Conservation (phyloP, 2,329 filamentous ascomycete species). For the Aspergillus sp. region DNA sequence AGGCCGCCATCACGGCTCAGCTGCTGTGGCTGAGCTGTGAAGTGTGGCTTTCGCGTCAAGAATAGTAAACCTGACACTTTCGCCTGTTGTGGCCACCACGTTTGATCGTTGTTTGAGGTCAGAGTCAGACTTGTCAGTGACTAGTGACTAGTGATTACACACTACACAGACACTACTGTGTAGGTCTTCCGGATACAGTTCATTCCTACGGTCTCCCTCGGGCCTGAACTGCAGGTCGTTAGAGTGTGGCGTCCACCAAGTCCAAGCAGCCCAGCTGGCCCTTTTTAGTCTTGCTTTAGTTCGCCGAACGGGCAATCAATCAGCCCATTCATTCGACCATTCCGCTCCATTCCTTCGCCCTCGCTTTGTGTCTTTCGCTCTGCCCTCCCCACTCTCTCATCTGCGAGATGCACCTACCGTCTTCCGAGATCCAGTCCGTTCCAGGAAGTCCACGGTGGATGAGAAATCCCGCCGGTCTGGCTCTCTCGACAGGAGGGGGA, state of each 20-base stretch:
- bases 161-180: too few relatives aligned
- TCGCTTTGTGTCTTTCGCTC: not conserved
- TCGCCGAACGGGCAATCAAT: not conserved
- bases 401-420: slow-evolving; percentile 11
- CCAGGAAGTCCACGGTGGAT: slow-evolving; percentile 6
- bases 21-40: not conserved
- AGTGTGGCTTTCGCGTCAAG: not conserved
- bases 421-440: slow-evolving; percentile 10
- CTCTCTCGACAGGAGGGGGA: slow-evolving; percentile 4
- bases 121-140: too few relatives aligned
- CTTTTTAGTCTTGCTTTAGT: not conserved
- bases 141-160: too few relatives aligned
- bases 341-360: not conserved
- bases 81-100: too few relatives aligned
- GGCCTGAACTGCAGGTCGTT: not conserved
- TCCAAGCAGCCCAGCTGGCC: not conserved
- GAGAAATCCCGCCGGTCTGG: slow-evolving; percentile 6
- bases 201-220: too few relatives aligned
- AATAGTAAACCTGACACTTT: not conserved
- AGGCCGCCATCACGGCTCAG: not conserved
- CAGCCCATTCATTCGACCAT: not conserved
- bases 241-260: not conserved
- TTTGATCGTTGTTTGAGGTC: too few relatives aligned
- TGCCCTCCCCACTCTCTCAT: not conserved
- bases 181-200: too few relatives aligned